phyloP scores from a whole-genome alignment of 2,329 filamentous ascomycete genomes.

The Hypoxylon sp. region DNA sequence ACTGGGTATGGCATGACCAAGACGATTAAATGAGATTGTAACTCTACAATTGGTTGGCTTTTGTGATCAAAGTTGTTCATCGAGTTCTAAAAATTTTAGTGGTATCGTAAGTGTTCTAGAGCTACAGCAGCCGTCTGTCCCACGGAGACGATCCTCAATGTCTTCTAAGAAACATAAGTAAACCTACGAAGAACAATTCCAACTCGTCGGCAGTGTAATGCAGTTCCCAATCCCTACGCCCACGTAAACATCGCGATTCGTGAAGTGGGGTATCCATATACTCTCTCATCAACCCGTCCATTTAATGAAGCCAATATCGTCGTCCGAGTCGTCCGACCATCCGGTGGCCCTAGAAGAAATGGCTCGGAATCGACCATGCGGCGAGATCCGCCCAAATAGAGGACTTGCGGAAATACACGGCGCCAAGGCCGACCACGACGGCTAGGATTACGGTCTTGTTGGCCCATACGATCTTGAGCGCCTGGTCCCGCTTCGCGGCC shows the following conservation, averaged over 20 bases:
- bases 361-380: constrained; percentile 41
- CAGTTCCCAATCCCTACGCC: background rate
- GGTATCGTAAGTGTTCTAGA: constrained; percentile 16
- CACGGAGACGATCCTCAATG: constrained; percentile 16
- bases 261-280: constrained; percentile 7
- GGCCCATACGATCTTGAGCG: constrained; percentile 68
- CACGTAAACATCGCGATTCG: background rate
- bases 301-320: background rate
- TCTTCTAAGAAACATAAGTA: constrained; percentile 5
- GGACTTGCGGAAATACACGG: constrained; percentile 75
- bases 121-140: constrained; percentile 5
- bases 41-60: constrained; percentile 1
- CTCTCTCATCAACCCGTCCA: constrained; percentile 8
- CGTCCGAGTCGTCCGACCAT: constrained; percentile 18
- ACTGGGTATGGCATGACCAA: constrained; percentile 6
- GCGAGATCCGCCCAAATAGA: constrained; percentile 52
- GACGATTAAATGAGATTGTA: constrained; percentile 27
- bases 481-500: constrained; percentile 70
- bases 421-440: constrained; percentile 76
- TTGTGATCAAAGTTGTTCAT: background rate
- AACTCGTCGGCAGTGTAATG: background rate
- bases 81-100: background rate
- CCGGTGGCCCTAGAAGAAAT: constrained; percentile 32
- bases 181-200: constrained; percentile 7
- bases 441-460: constrained; percentile 77